These are phyloP conservation scores for Phytophthora vignae DNA, from an alignment of 352 stramenopile species.

Conservation along the genomic window DNA sequence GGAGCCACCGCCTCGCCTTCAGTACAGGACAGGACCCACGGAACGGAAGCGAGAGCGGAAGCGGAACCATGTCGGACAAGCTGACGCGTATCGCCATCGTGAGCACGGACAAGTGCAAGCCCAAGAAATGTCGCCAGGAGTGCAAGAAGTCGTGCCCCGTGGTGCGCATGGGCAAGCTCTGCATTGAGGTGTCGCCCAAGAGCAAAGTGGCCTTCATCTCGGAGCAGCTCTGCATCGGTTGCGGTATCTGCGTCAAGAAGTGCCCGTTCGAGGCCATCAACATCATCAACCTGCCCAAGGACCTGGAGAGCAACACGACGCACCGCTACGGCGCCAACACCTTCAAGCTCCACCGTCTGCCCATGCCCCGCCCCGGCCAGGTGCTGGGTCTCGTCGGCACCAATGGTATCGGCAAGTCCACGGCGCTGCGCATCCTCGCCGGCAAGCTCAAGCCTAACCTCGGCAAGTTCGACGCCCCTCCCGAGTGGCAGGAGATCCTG, in stretches of 20 bases:
- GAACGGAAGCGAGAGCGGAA: slow-evolving; percentile 27
- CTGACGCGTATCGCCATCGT: slow-evolving; percentile 99
- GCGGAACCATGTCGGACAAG: slow-evolving; percentile 80
- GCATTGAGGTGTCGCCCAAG: slow-evolving; percentile 98
- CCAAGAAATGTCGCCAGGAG: slow-evolving; percentile 99
- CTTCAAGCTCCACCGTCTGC: slow-evolving; percentile 99
- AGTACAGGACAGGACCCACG: slow-evolving; percentile 36
- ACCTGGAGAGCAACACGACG: slow-evolving; percentile 99
- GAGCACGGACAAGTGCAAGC: slow-evolving; percentile 99
- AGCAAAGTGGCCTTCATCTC: slow-evolving; percentile 99
- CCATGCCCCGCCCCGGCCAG: slow-evolving; percentile 98
- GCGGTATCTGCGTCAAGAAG: slow-evolving; percentile 99
- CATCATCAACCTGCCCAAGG: slow-evolving; percentile 99
- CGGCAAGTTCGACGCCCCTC: slow-evolving; percentile 95
- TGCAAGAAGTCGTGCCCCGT: slow-evolving; percentile 99
- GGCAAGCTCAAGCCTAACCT: slow-evolving; percentile 99
- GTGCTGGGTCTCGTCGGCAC: slow-evolving; percentile 99
- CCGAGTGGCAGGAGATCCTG: slow-evolving; percentile 99
- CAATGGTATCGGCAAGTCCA: slow-evolving; percentile 99
- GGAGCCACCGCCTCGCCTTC: slow-evolving; percentile 20
- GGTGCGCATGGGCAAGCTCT: slow-evolving; percentile 99
- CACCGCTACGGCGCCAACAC: slow-evolving; percentile 99
- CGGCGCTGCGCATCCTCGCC: slow-evolving; percentile 98
- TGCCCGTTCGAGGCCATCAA: slow-evolving; percentile 99
- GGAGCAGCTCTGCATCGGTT: slow-evolving; percentile 99